A percentile compares a stretch with the other conserved stretches of the same genome.
phyloP scores from a whole-genome alignment of 352 stramenopile species.

The Peronospora destructor region DNA sequence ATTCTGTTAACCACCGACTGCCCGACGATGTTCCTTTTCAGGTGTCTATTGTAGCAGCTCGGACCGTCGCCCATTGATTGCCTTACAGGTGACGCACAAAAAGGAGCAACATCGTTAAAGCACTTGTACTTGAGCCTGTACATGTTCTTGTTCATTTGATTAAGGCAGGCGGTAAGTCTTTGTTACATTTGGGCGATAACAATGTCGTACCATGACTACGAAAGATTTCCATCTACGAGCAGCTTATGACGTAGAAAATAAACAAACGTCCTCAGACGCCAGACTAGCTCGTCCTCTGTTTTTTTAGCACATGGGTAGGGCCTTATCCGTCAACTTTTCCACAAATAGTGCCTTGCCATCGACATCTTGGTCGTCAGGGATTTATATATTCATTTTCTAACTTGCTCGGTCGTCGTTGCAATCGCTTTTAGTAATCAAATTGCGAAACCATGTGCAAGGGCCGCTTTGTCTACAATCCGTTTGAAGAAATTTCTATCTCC shows the following conservation, averaged over 20 bases:
- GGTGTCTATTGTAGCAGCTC: too few relatives aligned
- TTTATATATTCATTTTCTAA: not conserved
- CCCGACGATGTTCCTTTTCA: too few relatives aligned
- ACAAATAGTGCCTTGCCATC: not conserved
- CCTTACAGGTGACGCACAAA: too few relatives aligned
- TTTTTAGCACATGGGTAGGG: not conserved
- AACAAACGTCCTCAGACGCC: not conserved
- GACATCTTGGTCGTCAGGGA: not conserved
- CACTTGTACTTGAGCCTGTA: too few relatives aligned
- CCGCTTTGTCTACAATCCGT: slow-evolving; percentile 30
- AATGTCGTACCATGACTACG: too few relatives aligned
- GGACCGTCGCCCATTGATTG: too few relatives aligned
- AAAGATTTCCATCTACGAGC: too few relatives aligned
- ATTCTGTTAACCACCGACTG: too few relatives aligned
- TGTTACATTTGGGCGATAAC: too few relatives aligned
- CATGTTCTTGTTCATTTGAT: too few relatives aligned
- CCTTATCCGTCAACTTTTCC: not conserved
- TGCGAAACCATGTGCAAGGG: slow-evolving; percentile 21
- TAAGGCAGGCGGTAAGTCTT: too few relatives aligned
- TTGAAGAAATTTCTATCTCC: slow-evolving; percentile 17
- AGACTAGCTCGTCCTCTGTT: not conserved
- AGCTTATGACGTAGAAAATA: not conserved
- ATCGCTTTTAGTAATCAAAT: not conserved
- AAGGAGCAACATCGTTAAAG: too few relatives aligned
- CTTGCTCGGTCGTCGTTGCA: not conserved